These are phyloP conservation scores for Powellomyces hirtus DNA, from an alignment of 192 early-diverging fungal species.

Conservation along the genomic window DNA sequence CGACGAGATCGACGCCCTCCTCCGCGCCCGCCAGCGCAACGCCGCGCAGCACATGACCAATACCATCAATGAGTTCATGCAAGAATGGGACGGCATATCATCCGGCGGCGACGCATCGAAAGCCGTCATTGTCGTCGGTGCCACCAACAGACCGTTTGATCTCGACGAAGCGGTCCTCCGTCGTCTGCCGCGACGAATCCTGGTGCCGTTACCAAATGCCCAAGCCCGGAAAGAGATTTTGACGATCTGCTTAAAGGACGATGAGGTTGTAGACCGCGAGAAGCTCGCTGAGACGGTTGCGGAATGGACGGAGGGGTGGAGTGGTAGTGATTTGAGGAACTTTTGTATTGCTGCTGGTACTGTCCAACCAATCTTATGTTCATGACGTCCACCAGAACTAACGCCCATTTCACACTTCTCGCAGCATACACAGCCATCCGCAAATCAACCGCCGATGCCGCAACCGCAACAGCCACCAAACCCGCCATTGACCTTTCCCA, in stretches of 20 bases:
- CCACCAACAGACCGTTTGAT: slow-evolving; percentile 91
- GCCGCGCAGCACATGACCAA: slow-evolving; percentile 46
- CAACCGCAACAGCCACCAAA: neutral
- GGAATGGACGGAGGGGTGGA: slow-evolving; percentile 66
- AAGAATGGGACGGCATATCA: slow-evolving; percentile 76
- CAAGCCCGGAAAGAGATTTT: slow-evolving; percentile 71
- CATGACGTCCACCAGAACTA: neutral
- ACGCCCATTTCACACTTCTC: neutral
- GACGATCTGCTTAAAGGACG: slow-evolving; percentile 67
- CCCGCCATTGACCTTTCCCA: slow-evolving; percentile 7
- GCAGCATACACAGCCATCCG: slow-evolving; percentile 2
- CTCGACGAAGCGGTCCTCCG: slow-evolving; percentile 89
- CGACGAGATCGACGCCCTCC: slow-evolving; percentile 90
- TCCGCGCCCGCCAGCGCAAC: slow-evolving; percentile 58
- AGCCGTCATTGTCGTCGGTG: slow-evolving; percentile 49
- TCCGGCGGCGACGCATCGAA: slow-evolving; percentile 10
- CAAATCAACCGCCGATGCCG: neutral
- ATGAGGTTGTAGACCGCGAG: slow-evolving; percentile 46
- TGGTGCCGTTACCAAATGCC: slow-evolving; percentile 76
- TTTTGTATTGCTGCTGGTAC: slow-evolving; percentile 74
- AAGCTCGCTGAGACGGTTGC: slow-evolving; percentile 61
- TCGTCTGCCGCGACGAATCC: slow-evolving; percentile 79
- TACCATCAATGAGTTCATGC: slow-evolving; percentile 90
- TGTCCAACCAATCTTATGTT: slow-evolving; percentile 29
- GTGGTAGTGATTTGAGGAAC: slow-evolving; percentile 88